Base-by-base conservation (phyloP, 495 filamentous ascomycete species). In the Annulohypoxylon nitens region DNA sequence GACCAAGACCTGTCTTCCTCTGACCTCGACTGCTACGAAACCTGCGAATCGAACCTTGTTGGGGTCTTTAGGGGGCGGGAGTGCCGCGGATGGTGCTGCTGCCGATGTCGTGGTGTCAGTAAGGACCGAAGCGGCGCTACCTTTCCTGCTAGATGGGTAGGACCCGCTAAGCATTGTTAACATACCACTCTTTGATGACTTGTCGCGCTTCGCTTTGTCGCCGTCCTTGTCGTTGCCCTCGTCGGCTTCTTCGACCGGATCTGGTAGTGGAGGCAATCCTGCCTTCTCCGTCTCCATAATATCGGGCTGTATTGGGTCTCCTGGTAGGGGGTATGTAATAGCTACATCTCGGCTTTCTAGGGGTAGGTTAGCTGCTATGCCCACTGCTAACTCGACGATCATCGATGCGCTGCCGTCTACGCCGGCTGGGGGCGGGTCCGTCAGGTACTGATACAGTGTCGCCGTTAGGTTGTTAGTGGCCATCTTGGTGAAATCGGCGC, bases 341-440 rank as follows among this genome's bases (percentile, higher is more conserved):
- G 88, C 89, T 14, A 99, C 92, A 74, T 98, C 97, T 71, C 96
- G 89, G 70, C 93, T 94, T 81, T 99, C 96, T 10, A 97, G 81
- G 0, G 97, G 96, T 55, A 98, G 83, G 78, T 98, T 95, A 71
- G 88, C 87, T 2, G 92, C 89, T 68, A 99, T 94, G 59, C 90
- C 92, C 30, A 98, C 87, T 6, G 95, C 93, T 48, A 98, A 87
- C 81, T 98, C 95, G 37, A 98, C 89, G 78, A 99, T 97, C 92
- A 95, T 97, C 67, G 90, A 88, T 20, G 93, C 91, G 60, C 93
- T 93, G 9, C 87, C 88, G 59, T 95, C 91, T 50, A 98, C 84
- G 3, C 93, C 96, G 8, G 89, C 81, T 0, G 92, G 92, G 3
- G 91, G 84, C 0, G 92, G 91, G 14, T 97, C 92, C 53, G 90